Conservation (phyloP, 2,329 filamentous ascomycete species). For the Stylonectria norvegica region DNA sequence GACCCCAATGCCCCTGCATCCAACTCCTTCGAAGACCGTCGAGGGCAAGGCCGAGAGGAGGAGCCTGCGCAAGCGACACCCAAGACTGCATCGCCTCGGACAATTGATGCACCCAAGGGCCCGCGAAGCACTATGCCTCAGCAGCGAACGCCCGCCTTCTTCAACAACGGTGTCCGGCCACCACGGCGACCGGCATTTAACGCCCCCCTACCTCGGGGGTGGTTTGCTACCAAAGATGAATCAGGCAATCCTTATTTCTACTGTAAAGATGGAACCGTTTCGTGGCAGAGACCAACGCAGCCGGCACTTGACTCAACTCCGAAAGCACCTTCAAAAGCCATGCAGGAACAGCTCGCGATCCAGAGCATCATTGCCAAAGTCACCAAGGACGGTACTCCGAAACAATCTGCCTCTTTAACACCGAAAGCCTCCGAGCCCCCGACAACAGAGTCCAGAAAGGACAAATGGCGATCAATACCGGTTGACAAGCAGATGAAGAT, state of each 20-base stretch:
- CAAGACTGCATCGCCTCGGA: constrained; percentile 43
- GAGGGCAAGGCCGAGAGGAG: constrained; percentile 44
- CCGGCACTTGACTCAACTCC: constrained; percentile 62
- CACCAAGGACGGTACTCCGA: constrained; percentile 61
- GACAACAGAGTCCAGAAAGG: constrained; percentile 57
- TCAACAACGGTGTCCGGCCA: constrained; percentile 42
- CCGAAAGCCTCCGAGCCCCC: constrained; percentile 58
- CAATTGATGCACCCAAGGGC: constrained; percentile 54
- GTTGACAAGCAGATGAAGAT: constrained; percentile 91
- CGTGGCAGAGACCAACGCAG: constrained; percentile 74
- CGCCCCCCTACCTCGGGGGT: constrained; percentile 70
- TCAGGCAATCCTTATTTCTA: constrained; percentile 83
- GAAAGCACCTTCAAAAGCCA: constrained; percentile 61
- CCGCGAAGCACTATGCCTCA: constrained; percentile 59
- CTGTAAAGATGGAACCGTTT: constrained; percentile 70
- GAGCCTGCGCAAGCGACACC: constrained; percentile 35
- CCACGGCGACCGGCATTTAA: constrained; percentile 55
- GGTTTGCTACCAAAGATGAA: constrained; percentile 72
- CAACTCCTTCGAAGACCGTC: constrained; percentile 62
- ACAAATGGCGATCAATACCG: constrained; percentile 67
- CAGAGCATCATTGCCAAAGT: constrained; percentile 85
- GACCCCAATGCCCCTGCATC: constrained; percentile 61
- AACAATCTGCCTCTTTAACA: constrained; percentile 56
- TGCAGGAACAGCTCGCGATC: constrained; percentile 66
- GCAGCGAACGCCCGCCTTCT: constrained; percentile 52